These are phyloP conservation scores for Alternaria sp. DNA, from an alignment of 2,329 filamentous ascomycete species.

Conservation along the genomic window DNA sequence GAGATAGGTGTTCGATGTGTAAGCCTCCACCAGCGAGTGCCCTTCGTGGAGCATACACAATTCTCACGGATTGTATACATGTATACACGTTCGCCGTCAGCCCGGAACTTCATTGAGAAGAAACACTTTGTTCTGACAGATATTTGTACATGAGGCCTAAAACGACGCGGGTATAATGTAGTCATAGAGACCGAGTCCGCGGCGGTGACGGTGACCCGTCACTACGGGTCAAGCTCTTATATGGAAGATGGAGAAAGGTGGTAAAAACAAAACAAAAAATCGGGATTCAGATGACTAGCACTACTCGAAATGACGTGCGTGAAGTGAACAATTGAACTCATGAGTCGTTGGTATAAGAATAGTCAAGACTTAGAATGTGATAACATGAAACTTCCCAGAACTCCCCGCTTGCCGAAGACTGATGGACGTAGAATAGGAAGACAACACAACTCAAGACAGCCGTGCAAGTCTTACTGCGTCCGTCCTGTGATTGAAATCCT, in stretches of 20 bases:
- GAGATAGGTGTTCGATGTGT: neutral
- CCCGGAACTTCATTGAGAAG: neutral
- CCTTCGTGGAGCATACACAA: neutral
- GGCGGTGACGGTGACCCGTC: neutral
- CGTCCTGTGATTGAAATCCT: neutral
- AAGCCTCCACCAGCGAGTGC: neutral
- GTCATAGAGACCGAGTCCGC: neutral
- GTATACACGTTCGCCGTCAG: neutral
- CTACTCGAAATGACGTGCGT: too few relatives aligned
- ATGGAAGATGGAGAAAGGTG: too few relatives aligned
- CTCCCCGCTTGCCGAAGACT: neutral
- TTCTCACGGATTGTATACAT: neutral
- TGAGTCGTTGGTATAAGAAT: neutral
- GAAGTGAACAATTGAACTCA: neutral
- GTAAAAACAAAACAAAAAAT: fast-evolving
- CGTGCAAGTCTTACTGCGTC: neutral
- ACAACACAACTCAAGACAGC: neutral
- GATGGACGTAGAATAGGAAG: neutral
- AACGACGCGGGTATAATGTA: neutral
- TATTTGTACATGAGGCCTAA: neutral
- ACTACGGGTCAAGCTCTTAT: neutral
- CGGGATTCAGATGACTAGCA: too few relatives aligned
- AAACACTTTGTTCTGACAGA: neutral
- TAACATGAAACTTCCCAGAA: neutral
- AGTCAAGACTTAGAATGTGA: neutral